Evolutionary conservation across 2,329 filamentous ascomycete species (phyloP).

Genomic region (Xylaria polymorpha): DNA sequence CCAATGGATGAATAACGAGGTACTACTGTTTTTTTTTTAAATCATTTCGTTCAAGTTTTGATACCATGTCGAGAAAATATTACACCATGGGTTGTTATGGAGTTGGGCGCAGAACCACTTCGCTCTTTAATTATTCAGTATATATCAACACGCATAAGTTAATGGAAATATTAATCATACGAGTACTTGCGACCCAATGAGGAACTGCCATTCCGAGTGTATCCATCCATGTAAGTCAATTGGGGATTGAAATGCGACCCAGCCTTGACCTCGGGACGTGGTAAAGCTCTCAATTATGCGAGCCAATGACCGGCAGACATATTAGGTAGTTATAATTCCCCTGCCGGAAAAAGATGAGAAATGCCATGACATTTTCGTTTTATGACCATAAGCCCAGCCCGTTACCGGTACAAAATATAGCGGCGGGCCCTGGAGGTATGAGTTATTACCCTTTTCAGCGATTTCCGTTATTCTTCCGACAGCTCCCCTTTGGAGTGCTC

Average conservation of each 20-base stretch:
- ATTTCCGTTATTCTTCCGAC: slow-evolving; percentile 19
- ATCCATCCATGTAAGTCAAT: background rate
- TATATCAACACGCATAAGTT: slow-evolving; percentile 20
- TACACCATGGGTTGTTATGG: slow-evolving; percentile 5
- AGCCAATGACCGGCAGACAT: slow-evolving; percentile 18
- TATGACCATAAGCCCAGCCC: background rate
- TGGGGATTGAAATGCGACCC: background rate
- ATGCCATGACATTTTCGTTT: background rate
- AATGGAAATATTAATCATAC: slow-evolving; percentile 23
- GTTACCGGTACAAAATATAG: background rate
- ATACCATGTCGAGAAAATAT: slow-evolving; percentile 44
- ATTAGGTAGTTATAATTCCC: background rate
- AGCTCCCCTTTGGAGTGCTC: background rate
- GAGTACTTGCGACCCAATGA: background rate
- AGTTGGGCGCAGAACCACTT: slow-evolving; percentile 11
- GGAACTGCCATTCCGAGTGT: background rate
- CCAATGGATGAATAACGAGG: slow-evolving; percentile 28
- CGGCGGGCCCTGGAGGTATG: background rate
- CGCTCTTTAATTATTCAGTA: slow-evolving; percentile 18
- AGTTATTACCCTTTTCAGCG: slow-evolving; percentile 26
- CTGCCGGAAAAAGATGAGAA: background rate
- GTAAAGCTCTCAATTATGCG: slow-evolving; percentile 17
- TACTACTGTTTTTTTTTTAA: slow-evolving; percentile 3
- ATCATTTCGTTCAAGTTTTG: slow-evolving; percentile 33
- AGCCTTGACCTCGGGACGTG: background rate